These are phyloP conservation scores for Aspergillus biplanus DNA, from an alignment of 495 filamentous ascomycete species.

Conservation along the genomic window DNA sequence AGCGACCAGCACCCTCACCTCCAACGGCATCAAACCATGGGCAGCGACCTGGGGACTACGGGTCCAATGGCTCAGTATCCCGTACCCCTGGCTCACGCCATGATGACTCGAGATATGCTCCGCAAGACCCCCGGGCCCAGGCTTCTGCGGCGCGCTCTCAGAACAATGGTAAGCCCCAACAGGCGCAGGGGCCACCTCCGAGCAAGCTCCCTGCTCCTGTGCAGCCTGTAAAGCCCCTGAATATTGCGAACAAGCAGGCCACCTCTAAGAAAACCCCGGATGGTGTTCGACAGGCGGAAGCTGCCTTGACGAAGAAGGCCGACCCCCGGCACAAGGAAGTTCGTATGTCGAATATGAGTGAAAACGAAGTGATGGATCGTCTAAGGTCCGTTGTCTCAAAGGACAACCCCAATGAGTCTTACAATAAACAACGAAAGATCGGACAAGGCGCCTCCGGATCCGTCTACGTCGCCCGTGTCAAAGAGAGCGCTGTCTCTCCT, in stretches of 20 bases:
- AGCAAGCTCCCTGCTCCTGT: conserved; percentile 64
- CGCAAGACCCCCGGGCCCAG: conserved; percentile 39
- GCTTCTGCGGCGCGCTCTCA: conserved; percentile 37
- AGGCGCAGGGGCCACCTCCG: conserved; percentile 48
- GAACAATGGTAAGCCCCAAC: conserved; percentile 40
- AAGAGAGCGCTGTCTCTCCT: conserved; percentile 68
- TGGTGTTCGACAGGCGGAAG: conserved; percentile 78
- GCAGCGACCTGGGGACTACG: conserved; percentile 29
- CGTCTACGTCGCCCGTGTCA: conserved; percentile 95
- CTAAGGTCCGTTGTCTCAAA: conserved; percentile 90
- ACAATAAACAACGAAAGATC: conserved; percentile 99
- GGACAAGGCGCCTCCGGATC: conserved; percentile 97
- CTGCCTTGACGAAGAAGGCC: conserved; percentile 75
- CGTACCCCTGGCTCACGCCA: conserved; percentile 26
- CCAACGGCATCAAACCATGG: conserved; percentile 39
- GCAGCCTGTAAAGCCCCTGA: conserved; percentile 82
- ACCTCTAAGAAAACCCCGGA: conserved; percentile 55
- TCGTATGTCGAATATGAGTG: conserved; percentile 96
- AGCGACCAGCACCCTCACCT: conserved; percentile 60
- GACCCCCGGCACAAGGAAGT: conserved; percentile 81
- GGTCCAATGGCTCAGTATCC: conserved; percentile 19
- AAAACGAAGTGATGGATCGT: conserved; percentile 95
- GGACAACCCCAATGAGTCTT: conserved; percentile 86
- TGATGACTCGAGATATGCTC: conserved; percentile 35
- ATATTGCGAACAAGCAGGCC: conserved; percentile 79